A percentile compares a stretch with the other conserved stretches of the same genome.
Conservation (phyloP, 331 rosid genomes). For the Spiraea crenata region DNA sequence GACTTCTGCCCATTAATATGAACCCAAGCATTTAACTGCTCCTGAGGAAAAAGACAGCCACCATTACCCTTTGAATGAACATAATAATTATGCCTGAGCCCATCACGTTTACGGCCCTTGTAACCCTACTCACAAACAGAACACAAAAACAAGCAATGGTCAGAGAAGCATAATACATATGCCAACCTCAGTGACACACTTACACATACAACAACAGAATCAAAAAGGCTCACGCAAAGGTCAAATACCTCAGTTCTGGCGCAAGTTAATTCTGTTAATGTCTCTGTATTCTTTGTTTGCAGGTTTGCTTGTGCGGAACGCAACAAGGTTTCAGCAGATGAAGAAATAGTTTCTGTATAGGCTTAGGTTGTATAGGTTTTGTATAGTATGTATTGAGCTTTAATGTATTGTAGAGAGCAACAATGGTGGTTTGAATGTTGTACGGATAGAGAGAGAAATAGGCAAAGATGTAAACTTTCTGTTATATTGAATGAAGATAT, state of each 20-base stretch:
- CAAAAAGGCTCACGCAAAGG: background rate
- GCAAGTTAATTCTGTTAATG: slow-evolving; percentile 28
- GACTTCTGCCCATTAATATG: slow-evolving; percentile 58
- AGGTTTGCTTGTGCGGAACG: no score
- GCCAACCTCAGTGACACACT: background rate
- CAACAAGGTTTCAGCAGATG: no score
- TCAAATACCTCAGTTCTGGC: slow-evolving; percentile 59
- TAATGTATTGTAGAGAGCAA: no score
- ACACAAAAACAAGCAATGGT: background rate
- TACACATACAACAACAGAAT: background rate
- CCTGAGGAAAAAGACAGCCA: slow-evolving; percentile 62
- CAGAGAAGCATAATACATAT: background rate
- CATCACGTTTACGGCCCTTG: slow-evolving; percentile 61
- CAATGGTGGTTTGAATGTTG: no score
- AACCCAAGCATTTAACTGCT: slow-evolving; percentile 72
- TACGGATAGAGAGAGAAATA: no score
- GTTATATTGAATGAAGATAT: no score
- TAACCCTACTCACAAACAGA: slow-evolving; percentile 43
- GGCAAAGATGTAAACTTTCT: no score
- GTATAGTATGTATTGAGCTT: no score
- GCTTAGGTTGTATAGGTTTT: no score
- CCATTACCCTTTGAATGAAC: slow-evolving; percentile 32
- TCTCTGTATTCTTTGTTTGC: no score
- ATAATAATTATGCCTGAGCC: slow-evolving; percentile 31
- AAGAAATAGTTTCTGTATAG: no score